Conservation (phyloP, 768 basidiomycete genomes). For the Amanita subjunquillea region DNA sequence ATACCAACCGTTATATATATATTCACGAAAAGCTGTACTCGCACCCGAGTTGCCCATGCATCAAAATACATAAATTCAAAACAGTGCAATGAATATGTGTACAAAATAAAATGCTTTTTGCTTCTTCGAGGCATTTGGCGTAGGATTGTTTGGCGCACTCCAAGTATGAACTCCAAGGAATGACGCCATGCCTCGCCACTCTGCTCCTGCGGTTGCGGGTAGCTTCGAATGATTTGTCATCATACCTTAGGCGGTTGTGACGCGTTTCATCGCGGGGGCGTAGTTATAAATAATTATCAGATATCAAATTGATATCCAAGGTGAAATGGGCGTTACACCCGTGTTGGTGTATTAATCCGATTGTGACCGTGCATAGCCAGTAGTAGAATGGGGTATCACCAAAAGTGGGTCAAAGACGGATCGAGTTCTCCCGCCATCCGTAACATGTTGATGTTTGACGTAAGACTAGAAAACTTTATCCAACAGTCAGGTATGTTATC, state of each 20-base stretch:
- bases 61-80: too few relatives aligned
- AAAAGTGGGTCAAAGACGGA: constrained; percentile 20
- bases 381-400: constrained; percentile 13
- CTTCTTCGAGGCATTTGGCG: too few relatives aligned
- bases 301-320: neutral
- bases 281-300: neutral
- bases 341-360: neutral
- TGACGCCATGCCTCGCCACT: too few relatives aligned
- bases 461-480: constrained; percentile 28
- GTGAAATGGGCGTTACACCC: too few relatives aligned
- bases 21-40: neutral
- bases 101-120: too few relatives aligned
- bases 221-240: too few relatives aligned
- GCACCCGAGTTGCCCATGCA: too few relatives aligned
- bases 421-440: constrained; percentile 17
- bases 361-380: neutral
- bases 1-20: neutral
- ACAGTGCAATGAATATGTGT: too few relatives aligned
- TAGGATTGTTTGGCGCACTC: too few relatives aligned
- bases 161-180: too few relatives aligned
- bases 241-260: too few relatives aligned
- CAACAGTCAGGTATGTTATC: neutral
- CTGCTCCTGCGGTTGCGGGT: too few relatives aligned
- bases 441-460: constrained; percentile 29
- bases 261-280: neutral